These are phyloP conservation scores for Zhuliangozyma blackwelliae DNA, from an alignment of 1,139 yeast species.

Conservation along the genomic window DNA sequence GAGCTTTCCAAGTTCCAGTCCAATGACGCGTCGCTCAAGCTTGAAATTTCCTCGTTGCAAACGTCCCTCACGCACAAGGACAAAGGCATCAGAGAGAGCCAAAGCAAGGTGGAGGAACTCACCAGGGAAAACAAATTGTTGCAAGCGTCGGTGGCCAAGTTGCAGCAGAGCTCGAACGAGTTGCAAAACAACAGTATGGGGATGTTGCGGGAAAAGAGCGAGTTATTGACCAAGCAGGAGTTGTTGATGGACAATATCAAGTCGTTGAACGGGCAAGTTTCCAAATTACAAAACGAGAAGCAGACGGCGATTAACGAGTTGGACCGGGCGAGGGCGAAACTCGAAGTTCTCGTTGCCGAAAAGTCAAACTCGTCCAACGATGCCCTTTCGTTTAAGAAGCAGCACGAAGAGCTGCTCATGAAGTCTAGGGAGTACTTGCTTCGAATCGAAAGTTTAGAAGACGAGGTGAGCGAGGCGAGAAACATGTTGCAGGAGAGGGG, in stretches of 20 bases:
- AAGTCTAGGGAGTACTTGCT: constrained; percentile 61
- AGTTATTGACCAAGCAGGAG: constrained; percentile 38
- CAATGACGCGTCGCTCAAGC: constrained; percentile 38
- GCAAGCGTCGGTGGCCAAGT: constrained; percentile 36
- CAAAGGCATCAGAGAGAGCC: constrained; percentile 42
- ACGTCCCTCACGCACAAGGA: constrained; percentile 45
- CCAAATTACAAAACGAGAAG: constrained; percentile 46
- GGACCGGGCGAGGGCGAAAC: constrained; percentile 48
- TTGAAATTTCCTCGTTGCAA: constrained; percentile 38
- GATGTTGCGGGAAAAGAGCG: constrained; percentile 34
- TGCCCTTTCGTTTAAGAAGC: constrained; percentile 58
- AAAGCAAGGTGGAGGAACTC: constrained; percentile 32
- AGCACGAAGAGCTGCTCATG: constrained; percentile 72
- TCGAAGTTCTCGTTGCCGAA: constrained; percentile 43
- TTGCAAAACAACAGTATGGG: constrained; percentile 32
- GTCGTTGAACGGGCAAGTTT: constrained; percentile 27
- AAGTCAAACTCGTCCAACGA: constrained; percentile 50
- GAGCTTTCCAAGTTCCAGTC: constrained; percentile 32
- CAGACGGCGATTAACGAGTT: constrained; percentile 49
- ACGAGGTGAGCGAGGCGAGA: constrained; percentile 73
- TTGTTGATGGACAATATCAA: constrained; percentile 32
- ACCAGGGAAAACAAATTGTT: constrained; percentile 34
- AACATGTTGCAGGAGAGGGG: constrained; percentile 73
- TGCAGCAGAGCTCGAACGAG: constrained; percentile 41
- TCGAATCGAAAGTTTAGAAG: constrained; percentile 66